Percentiles rank a stretch among this genome's conserved stretches.
Evolutionary conservation across 2,329 filamentous ascomycete genomes (phyloP).

Genomic region (Neofusicoccum cordaticola): DNA sequence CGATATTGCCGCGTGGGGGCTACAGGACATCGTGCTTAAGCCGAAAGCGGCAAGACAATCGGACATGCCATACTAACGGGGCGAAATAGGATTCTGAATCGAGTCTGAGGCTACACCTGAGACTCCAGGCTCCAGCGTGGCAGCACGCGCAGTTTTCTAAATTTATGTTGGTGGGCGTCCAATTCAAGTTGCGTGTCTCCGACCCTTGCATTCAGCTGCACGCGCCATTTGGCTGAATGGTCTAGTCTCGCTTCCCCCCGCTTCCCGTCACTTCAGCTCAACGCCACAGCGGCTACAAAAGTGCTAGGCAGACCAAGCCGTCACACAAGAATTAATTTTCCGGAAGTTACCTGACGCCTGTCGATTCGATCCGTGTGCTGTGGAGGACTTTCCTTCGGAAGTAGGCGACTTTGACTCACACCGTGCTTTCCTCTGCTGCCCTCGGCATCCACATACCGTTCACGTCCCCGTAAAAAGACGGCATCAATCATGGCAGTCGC

Average conservation of each 20-base stretch:
- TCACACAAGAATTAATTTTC: neutral
- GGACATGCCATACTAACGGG: neutral
- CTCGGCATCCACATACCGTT: too few species aligned
- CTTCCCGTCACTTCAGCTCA: neutral
- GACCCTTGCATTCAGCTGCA: constrained; percentile 3
- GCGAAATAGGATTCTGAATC: neutral
- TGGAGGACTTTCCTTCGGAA: too few species aligned
- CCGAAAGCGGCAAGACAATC: neutral
- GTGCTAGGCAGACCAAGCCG: neutral
- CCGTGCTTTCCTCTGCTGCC: too few species aligned
- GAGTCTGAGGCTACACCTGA: neutral
- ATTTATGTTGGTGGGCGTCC: neutral
- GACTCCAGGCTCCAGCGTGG: neutral
- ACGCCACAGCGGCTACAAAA: neutral
- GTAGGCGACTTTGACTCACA: too few species aligned
- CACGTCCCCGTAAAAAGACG: too few species aligned
- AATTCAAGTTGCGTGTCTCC: neutral
- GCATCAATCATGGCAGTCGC: neutral
- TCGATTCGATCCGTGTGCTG: neutral
- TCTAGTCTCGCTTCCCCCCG: neutral
- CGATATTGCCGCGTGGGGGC: neutral
- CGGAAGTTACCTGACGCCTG: neutral
- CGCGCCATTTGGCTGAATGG: neutral
- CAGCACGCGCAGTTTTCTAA: neutral
- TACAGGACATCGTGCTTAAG: neutral